Evolutionary conservation across 2,329 filamentous ascomycete genomes (phyloP).

Genomic region (Microascus cirrosus): DNA sequence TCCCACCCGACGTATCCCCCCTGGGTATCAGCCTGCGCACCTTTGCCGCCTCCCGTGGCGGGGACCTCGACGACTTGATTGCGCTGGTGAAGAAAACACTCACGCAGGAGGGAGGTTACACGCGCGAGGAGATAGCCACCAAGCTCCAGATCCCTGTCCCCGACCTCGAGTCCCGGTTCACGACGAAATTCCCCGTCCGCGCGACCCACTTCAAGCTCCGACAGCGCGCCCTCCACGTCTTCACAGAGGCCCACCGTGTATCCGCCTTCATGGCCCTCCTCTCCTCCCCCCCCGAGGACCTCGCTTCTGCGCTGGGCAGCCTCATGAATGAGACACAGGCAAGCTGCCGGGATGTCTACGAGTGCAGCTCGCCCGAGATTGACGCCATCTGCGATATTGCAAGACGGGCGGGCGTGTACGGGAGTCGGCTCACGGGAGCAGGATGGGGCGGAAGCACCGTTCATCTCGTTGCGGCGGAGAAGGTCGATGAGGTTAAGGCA

Average conservation of each 20-base stretch:
- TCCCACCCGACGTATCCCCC: constrained; percentile 71
- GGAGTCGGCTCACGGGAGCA: constrained; percentile 79
- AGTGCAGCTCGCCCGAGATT: constrained; percentile 88
- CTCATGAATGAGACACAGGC: constrained; percentile 85
- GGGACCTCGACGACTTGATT: constrained; percentile 23
- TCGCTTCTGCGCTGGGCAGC: constrained; percentile 61
- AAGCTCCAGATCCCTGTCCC: constrained; percentile 58
- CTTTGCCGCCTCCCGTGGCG: constrained; percentile 61
- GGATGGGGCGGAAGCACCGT: constrained; percentile 97
- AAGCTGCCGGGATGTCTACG: constrained; percentile 77
- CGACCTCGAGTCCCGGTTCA: constrained; percentile 67
- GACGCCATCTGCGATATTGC: constrained; percentile 80
- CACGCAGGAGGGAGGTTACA: constrained; percentile 72
- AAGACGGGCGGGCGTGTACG: constrained; percentile 66
- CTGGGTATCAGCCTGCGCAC: constrained; percentile 74
- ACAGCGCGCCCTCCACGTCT: constrained; percentile 84
- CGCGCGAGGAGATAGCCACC: constrained; percentile 69
- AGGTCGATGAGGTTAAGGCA: constrained; percentile 64
- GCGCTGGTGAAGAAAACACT: constrained; percentile 39
- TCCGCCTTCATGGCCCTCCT: constrained; percentile 72
- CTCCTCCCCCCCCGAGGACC: constrained; percentile 26
- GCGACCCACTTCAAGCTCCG: constrained; percentile 80
- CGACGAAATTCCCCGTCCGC: constrained; percentile 79
- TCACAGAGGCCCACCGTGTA: constrained; percentile 78
- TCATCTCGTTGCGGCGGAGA: constrained; percentile 77